Evolutionary conservation across 768 basidiomycete species (phyloP).

Genomic region (Amanita phalloides): DNA sequence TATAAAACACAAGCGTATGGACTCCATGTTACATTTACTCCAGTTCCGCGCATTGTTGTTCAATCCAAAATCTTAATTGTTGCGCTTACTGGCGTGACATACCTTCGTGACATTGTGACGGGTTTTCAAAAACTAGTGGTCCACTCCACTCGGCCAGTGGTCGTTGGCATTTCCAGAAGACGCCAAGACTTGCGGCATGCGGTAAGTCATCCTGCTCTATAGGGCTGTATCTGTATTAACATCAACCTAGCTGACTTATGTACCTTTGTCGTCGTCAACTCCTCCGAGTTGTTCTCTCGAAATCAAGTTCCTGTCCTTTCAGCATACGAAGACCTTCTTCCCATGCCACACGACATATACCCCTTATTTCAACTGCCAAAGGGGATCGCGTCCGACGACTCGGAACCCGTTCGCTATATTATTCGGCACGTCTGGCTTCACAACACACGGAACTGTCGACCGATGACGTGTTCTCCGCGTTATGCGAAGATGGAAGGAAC

Average conservation of each 20-base stretch:
- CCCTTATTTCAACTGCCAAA: conserved; percentile 5
- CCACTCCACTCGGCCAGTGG: not conserved
- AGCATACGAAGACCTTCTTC: conserved; percentile 12
- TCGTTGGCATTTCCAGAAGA: not conserved
- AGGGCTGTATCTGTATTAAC: not conserved
- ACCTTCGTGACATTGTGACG: not conserved
- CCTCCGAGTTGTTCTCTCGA: conserved; percentile 33
- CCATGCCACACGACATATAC: conserved; percentile 12
- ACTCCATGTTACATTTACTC: too few relatives aligned
- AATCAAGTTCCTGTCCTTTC: conserved; percentile 12
- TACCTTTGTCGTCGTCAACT: conserved; percentile 58
- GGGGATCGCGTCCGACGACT: conserved; percentile 6
- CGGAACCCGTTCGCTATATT: not conserved
- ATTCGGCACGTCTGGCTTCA: not conserved
- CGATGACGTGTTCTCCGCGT: not conserved
- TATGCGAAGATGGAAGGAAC: not conserved
- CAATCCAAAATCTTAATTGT: too few relatives aligned
- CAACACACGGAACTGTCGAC: not conserved
- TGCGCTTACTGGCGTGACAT: too few relatives aligned
- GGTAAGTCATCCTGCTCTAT: conserved; percentile 23
- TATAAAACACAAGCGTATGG: too few relatives aligned
- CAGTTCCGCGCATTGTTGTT: too few relatives aligned
- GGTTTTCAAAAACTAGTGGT: not conserved
- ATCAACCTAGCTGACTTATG: conserved; percentile 52
- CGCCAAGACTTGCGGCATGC: conserved; percentile 41